phyloP scores from a whole-genome alignment of 805 yeast species.

The Candida maesae region DNA sequence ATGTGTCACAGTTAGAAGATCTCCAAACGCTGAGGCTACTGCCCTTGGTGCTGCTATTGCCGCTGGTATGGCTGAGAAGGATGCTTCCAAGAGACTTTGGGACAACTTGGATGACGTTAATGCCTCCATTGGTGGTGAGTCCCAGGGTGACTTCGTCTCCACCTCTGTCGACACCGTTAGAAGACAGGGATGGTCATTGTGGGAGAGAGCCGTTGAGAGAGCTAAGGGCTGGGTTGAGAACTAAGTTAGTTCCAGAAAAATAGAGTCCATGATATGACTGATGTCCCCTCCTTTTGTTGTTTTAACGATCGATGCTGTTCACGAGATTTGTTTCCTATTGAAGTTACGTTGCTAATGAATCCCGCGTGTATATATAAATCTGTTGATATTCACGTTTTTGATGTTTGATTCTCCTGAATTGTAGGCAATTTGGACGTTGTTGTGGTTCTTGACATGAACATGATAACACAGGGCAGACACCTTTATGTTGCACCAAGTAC shows the following conservation, averaged over 20 bases:
- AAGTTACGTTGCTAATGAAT: constrained; percentile 8
- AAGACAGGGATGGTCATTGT: constrained; percentile 65
- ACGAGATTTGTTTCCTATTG: background rate
- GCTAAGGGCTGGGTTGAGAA: constrained; percentile 70
- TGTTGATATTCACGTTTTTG: constrained; percentile 10
- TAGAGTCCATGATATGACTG: too few relatives aligned
- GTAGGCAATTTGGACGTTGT: too few relatives aligned
- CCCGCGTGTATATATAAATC: constrained; percentile 10
- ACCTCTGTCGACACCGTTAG: constrained; percentile 50
- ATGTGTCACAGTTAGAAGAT: constrained; percentile 74
- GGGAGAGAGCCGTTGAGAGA: constrained; percentile 84
- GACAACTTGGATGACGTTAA: constrained; percentile 65
- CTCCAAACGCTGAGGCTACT: constrained; percentile 84
- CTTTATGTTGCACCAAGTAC: too few relatives aligned
- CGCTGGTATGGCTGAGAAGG: constrained; percentile 64
- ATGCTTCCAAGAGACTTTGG: constrained; percentile 66
- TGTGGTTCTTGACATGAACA: background rate
- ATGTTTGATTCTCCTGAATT: constrained; percentile 1
- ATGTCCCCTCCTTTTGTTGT: background rate
- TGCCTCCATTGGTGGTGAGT: constrained; percentile 34
- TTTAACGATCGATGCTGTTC: constrained; percentile 1
- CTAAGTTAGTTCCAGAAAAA: background rate
- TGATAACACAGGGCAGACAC: too few relatives aligned
- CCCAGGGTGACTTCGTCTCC: constrained; percentile 33
- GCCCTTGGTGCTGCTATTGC: constrained; percentile 97